Evolutionary conservation across 2,329 filamentous ascomycete genomes (phyloP), one percentile per base, ranked within the genome.

Genomic region (Trichophyton simii): DNA sequence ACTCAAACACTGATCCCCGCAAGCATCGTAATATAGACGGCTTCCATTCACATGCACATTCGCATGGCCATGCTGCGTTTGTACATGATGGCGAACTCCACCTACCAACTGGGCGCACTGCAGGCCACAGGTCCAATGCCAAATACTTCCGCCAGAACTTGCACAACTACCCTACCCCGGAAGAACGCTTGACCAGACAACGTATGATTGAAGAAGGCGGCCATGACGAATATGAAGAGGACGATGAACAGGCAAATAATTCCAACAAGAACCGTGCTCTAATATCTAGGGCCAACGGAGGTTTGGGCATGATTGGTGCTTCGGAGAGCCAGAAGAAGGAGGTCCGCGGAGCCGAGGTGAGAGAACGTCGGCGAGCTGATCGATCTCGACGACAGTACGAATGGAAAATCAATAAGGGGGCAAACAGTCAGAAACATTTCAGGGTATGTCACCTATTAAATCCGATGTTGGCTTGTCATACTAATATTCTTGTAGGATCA

Each of bases 81-180:
- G 86, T 95, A 70, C 89, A 95, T 68, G 94, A 99, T 52, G 91
- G 89, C 69, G 94, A 97, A 74, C 82, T 99, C 60, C 91, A 99
- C 70, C 83, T 99, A 11, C 94, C 94, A 1, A 90, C 88, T 3
- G 94, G 94, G 60, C 87, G 88, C 64, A 88, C 88, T 6, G 91
- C 95, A 42, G 94, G 94, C 44, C 94, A 99, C 73, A 85, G 94
- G 57, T 94, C 89, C 6, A 77, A 96, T 60, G 87, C 88, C 70
- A 86, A 83, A 67, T 97, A 97, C 76, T 99, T 86, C 78, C 86
- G 89, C 63, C 94, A 99, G 77, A 97, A 97, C 75, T 80, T 99
- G 50, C 85, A 87, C 74, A 88, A 84, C 73, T 87, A 96, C 72
- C 91, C 91, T 1, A 86, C 88, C 1, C 77, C 85, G 0, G 87